phyloP scores from a whole-genome alignment of 2,329 filamentous ascomycete genomes.

The Xylaria polymorpha region DNA sequence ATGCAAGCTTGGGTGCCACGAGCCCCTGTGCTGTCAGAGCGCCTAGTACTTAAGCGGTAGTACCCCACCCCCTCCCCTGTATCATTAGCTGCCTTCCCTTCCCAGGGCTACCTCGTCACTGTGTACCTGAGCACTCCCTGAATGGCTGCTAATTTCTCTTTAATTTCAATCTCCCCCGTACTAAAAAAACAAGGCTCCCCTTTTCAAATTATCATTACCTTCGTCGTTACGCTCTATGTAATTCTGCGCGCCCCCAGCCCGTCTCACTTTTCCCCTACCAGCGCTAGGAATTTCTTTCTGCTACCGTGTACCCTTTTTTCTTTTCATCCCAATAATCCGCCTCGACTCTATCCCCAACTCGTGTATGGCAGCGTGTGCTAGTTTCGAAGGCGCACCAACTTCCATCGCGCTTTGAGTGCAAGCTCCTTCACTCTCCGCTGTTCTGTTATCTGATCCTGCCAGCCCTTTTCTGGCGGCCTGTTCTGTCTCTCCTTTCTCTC shows the following conservation, averaged over 20 bases:
- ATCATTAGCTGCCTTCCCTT: constrained; percentile 38
- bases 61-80: constrained; percentile 17
- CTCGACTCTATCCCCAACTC: constrained; percentile 31
- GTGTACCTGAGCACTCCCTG: constrained; percentile 42
- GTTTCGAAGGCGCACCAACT: constrained; percentile 37
- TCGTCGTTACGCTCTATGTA: constrained; percentile 40
- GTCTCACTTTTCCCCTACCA: constrained; percentile 40
- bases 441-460: constrained; percentile 45
- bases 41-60: constrained; percentile 12
- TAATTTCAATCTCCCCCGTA: constrained; percentile 48
- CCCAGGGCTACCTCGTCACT: constrained; percentile 26
- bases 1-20: neutral
- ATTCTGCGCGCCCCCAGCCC: constrained; percentile 37
- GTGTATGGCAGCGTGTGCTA: constrained; percentile 40
- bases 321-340: constrained; percentile 38
- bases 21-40: neutral
- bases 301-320: constrained; percentile 29
- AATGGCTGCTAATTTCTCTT: constrained; percentile 43
- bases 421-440: constrained; percentile 34
- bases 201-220: constrained; percentile 50
- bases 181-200: constrained; percentile 50
- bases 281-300: constrained; percentile 39
- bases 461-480: constrained; percentile 37
- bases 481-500: constrained; percentile 37
- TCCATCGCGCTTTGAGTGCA: constrained; percentile 40